These are phyloP conservation scores for Fragilariopsis cylindrus DNA, from an alignment of 108 stramenopile species.

Conservation along the genomic window DNA sequence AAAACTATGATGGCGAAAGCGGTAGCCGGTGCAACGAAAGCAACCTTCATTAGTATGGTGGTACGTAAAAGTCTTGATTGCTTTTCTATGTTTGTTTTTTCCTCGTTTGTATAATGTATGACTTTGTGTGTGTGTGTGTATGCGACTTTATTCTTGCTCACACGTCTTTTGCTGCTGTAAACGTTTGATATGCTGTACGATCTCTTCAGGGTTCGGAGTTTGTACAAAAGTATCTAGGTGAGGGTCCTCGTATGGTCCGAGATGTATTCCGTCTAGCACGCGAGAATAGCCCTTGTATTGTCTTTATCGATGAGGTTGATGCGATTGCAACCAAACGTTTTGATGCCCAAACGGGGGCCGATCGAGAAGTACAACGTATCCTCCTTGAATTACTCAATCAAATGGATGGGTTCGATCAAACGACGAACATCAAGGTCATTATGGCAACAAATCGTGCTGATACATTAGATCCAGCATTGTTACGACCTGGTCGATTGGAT, in stretches of 20 bases:
- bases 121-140: not conserved
- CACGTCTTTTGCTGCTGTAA: too few species aligned
- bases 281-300: constrained; percentile 96
- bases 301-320: constrained; percentile 99
- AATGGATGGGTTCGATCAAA: constrained; percentile 99
- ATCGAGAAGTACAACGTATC: constrained; percentile 99
- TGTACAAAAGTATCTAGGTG: constrained; percentile 99
- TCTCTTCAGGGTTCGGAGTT: constrained; percentile 86
- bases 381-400: constrained; percentile 98
- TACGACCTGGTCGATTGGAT: constrained; percentile 98
- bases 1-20: constrained; percentile 99
- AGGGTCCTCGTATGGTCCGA: constrained; percentile 99
- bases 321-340: constrained; percentile 99
- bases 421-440: constrained; percentile 99
- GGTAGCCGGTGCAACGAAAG: constrained; percentile 97
- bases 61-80: not conserved
- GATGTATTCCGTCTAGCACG: constrained; percentile 99
- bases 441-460: constrained; percentile 99
- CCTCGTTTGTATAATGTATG: not conserved
- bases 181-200: too few species aligned
- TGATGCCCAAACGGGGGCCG: constrained; percentile 98
- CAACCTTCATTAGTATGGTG: constrained; percentile 98
- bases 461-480: constrained; percentile 97
- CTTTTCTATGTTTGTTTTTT: not conserved
- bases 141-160: not conserved